Evolutionary conservation across 768 basidiomycete genomes (phyloP), one percentile per base, ranked within the genome.

Genomic region (Podaxis pistillaris): DNA sequence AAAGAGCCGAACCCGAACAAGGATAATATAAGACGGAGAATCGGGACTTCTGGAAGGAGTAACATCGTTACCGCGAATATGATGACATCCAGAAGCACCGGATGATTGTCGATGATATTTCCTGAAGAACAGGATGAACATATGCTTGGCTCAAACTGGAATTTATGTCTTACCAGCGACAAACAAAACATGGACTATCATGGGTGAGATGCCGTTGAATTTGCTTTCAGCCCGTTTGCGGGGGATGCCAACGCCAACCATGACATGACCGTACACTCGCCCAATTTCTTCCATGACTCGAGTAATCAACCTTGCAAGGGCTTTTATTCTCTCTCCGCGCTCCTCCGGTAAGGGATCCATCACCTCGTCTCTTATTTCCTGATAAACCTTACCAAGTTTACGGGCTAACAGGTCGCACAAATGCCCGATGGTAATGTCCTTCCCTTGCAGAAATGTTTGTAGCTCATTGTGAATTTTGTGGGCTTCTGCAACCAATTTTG

Each of bases 81-180:
- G 5, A 78, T n/a, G 3, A 64, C 56, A 11, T 61, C 56, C 9
- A 75, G 44, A 2, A 78, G 61, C 9, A 59, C 47, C 3, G 78
- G 76, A 55, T 78, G 76, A 19, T 74, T 69, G 63, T 80, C 77
- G 4, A 66, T 66, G 19, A 79, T 60, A 40, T 79, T 75, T 5
- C 78, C 78, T 79, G 57, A 33, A 33, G 33, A 9, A 33, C 33
- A 8, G 33, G 33, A 33, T 33, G 33, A 33, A 8, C 30, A 1
- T 33, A 33, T 1, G 9, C 33, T 33, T 33, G 8, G 33, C 33
- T 33, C 33, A 33, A 33, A 33, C 30, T 9, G 8, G 30, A 33
- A 33, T 33, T 33, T 9, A 33, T 33, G 33, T 33, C n/a, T 30
- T 41, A 65, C 66, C 64, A 13, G 52, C n/a, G 50, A 65, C 22